These are phyloP conservation scores for Linnemannia zychae DNA, from an alignment of 192 early-diverging fungal genomes.

Conservation along the genomic window DNA sequence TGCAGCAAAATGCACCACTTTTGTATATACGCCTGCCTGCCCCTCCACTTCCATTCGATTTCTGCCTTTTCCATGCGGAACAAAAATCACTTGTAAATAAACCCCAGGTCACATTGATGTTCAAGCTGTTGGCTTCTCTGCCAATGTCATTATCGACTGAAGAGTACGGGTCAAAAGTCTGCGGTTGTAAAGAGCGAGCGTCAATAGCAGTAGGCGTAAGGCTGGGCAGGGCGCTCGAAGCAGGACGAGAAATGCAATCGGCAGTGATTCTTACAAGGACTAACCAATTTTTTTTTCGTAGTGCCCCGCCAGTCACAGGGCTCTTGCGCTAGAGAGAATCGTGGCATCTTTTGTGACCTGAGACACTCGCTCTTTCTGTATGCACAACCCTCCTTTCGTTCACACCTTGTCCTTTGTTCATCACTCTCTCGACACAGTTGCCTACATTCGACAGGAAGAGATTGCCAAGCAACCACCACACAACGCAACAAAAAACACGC, in stretches of 20 bases:
- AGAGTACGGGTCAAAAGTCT: neutral
- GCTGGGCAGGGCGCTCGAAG: too few species aligned
- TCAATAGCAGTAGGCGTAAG: too few species aligned
- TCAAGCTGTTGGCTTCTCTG: neutral
- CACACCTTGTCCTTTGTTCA: neutral
- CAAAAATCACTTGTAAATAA: constrained; percentile 1
- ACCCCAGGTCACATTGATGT: neutral
- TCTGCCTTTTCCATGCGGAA: neutral
- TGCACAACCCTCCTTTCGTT: neutral
- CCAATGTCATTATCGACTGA: neutral
- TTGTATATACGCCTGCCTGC: neutral
- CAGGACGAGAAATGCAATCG: too few species aligned
- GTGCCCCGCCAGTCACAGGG: too few species aligned
- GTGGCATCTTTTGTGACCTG: too few species aligned
- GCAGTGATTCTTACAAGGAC: too few species aligned
- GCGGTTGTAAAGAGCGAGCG: too few species aligned
- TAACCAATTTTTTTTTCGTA: too few species aligned
- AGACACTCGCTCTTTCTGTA: too few species aligned
- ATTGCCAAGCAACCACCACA: neutral
- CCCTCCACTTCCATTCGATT: neutral
- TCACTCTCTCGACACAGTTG: neutral
- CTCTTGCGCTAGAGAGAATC: too few species aligned
- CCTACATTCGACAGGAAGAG: neutral
- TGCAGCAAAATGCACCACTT: neutral
- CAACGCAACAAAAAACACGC: neutral